Base-by-base conservation (phyloP, 2,329 filamentous ascomycete genomes). In the Hortaea werneckii region DNA sequence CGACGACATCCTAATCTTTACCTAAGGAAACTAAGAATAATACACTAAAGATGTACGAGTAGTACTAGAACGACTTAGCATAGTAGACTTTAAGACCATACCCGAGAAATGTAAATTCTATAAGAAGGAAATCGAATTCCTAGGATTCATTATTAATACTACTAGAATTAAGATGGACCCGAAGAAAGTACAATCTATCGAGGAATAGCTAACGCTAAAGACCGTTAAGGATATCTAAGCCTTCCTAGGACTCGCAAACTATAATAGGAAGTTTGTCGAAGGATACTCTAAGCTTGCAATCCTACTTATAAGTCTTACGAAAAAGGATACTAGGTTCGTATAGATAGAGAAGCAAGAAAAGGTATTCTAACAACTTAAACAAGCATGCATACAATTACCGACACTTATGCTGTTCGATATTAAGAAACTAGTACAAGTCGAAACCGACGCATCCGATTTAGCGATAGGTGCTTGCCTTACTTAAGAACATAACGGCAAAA, bases 71-170 rank as follows among this genome's bases (percentile, higher is more conserved):
- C 49, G 54, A 10, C 51, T 63, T 9, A 10, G 42, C 4, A 29
- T 54, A 40, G 41, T 38, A 7, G 53, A 44, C 4, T 48, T 63
- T 6, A 27, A 44, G 4, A 37, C 44, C 1, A 42, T 37, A 13
- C 41, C 41, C 5, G 29, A 56, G 4, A 66, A 66, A 50, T 64
- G 48, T 49, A 40, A 58, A 40, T 66, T 65, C 48, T 49, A 59
- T 46, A 50, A 48, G 35, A 48, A 58, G 28, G 34, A 55, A 48
- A 50, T 59, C 29, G 47, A 59, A 13, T 67, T 59, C 47, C 49
- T 67, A 34, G 49, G 56, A 28, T 64, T 57, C 48, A 58, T 58
- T 41, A 59, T 66, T 30, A 43, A 40, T 11, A 44, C 40, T 11
- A 39, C 53, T 35, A 45, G 56, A 43, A 51, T 67, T 12, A 29